A percentile compares a stretch with the other conserved stretches of the same genome.
These are phyloP conservation scores for Botrytis paeoniae DNA, from an alignment of 2,329 filamentous ascomycete species.

Conservation along the genomic window DNA sequence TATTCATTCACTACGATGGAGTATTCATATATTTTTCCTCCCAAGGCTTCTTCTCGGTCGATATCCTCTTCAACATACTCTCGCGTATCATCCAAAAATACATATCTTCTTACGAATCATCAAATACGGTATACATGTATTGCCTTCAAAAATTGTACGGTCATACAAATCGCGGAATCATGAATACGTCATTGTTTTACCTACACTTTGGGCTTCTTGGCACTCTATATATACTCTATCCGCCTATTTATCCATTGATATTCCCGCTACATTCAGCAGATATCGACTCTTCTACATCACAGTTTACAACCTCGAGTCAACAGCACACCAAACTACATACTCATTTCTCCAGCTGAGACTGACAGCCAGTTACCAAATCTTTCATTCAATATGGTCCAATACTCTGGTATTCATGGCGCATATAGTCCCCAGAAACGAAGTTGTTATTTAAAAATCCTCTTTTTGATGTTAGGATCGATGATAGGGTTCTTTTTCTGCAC, in stretches of 20 bases:
- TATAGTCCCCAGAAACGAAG: not conserved
- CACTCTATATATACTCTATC: not conserved
- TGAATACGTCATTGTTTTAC: not conserved
- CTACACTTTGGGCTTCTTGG: rapidly evolving
- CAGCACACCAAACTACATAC: not conserved
- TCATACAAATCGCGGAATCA: not conserved
- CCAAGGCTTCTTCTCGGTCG: not conserved
- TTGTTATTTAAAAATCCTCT: not conserved
- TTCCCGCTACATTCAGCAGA: not conserved
- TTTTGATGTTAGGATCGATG: not conserved
- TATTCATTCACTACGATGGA: not conserved
- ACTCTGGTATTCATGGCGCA: not conserved
- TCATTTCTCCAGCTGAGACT: not conserved
- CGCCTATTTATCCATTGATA: not conserved
- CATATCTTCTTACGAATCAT: not conserved
- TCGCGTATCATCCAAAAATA: not conserved
- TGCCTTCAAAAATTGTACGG: not conserved
- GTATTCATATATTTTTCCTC: not conserved
- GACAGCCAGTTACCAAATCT: not conserved
- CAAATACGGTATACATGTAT: not conserved
- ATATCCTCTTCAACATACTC: not conserved
- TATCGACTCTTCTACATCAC: not conserved
- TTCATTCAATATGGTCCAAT: not conserved
- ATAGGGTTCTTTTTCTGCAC: not conserved
- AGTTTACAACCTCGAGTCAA: not conserved